Evolutionary conservation across 306 rosid species (phyloP).

Genomic region (Rosa lucieae): DNA sequence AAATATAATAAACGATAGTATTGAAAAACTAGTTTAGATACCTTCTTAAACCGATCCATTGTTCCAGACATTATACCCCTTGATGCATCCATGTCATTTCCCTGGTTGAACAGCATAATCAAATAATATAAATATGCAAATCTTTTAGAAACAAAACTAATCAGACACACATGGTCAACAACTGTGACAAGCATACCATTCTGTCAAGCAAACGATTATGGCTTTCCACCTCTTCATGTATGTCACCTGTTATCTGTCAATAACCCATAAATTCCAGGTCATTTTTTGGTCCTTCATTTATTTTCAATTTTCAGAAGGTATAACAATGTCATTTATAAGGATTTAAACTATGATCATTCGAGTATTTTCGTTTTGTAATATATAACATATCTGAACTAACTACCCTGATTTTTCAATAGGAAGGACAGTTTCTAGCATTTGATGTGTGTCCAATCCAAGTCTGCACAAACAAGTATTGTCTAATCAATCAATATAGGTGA

Average conservation of each 20-base stretch:
- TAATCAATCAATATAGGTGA: not conserved
- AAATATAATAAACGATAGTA: constrained; percentile 12
- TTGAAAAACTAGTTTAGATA: constrained; percentile 25
- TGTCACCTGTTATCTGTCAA: constrained; percentile 90
- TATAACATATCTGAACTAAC: not conserved
- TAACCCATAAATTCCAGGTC: constrained; percentile 8
- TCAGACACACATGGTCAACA: not conserved
- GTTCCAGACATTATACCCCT: constrained; percentile 94
- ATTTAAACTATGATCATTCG: constrained; percentile 13
- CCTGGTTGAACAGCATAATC: constrained; percentile 49
- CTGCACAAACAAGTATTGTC: not conserved
- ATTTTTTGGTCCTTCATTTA: not conserved
- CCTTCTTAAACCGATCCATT: constrained; percentile 95
- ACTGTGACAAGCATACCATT: constrained; percentile 55
- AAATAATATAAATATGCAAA: constrained; percentile 12
- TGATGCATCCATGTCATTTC: constrained; percentile 83
- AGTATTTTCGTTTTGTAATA: not conserved
- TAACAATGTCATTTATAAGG: not conserved
- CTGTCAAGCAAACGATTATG: constrained; percentile 81
- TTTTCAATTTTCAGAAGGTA: not conserved
- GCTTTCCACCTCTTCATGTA: constrained; percentile 88
- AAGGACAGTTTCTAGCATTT: not conserved
- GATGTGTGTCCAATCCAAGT: not conserved
- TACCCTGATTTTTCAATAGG: not conserved
- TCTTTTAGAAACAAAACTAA: not conserved